Conservation (phyloP, 805 yeast genomes). For the Kodamaea fukazawae region DNA sequence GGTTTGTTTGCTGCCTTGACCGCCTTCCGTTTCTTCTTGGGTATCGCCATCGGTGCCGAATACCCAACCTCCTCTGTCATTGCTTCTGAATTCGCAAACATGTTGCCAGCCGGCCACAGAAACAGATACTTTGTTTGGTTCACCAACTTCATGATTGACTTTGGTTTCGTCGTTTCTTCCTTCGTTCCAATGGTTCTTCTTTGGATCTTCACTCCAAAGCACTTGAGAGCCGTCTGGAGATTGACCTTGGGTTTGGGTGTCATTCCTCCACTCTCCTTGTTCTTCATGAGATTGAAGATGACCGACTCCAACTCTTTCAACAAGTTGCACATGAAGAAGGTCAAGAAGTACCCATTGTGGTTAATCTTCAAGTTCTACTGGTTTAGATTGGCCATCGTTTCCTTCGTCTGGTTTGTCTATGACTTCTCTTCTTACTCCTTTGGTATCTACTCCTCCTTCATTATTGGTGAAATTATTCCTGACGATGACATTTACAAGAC, state of each 20-base stretch:
- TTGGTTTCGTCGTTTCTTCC: slow-evolving; percentile 78
- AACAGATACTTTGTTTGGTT: slow-evolving; percentile 87
- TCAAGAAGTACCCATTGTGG: slow-evolving; percentile 57
- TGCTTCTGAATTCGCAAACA: slow-evolving; percentile 82
- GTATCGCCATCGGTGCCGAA: slow-evolving; percentile 91
- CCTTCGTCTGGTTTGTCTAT: slow-evolving; percentile 85
- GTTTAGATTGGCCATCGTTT: slow-evolving; percentile 67
- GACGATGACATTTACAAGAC: slow-evolving; percentile 62
- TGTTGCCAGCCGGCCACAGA: slow-evolving; percentile 72
- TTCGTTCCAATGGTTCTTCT: slow-evolving; percentile 81
- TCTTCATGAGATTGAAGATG: slow-evolving; percentile 71
- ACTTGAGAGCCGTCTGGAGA: slow-evolving; percentile 87
- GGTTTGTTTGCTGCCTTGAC: slow-evolving; percentile 84
- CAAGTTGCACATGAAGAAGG: slow-evolving; percentile 65
- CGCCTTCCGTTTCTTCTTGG: slow-evolving; percentile 80
- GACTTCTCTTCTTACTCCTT: slow-evolving; percentile 86
- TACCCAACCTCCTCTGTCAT: slow-evolving; percentile 92
- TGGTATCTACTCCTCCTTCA: slow-evolving; percentile 78
- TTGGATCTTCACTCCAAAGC: slow-evolving; percentile 72
- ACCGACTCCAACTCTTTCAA: slow-evolving; percentile 68
- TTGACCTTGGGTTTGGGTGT: slow-evolving; percentile 86
- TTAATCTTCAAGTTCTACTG: slow-evolving; percentile 75
- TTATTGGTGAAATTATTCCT: slow-evolving; percentile 56
- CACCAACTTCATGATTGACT: slow-evolving; percentile 82
- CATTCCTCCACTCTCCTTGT: slow-evolving; percentile 74